Evolutionary conservation across 1,284 basidiomycete genomes (phyloP).

Genomic region (Lignosus rhinocerotis): DNA sequence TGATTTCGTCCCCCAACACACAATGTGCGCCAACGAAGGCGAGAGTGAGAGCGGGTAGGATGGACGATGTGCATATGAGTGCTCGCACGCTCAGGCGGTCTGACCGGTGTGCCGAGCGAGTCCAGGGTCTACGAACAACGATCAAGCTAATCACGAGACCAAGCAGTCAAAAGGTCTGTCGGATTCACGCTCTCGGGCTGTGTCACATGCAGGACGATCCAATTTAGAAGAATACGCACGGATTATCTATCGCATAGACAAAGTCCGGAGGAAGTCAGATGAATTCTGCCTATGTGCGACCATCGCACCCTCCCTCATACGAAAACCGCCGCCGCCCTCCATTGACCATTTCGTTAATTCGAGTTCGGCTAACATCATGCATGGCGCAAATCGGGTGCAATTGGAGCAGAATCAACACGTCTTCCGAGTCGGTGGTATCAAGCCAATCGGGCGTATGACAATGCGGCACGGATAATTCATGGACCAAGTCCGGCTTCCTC

Average conservation of each 20-base stretch:
- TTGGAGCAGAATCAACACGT: constrained; percentile 1
- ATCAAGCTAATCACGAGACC: no score
- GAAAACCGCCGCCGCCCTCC: not conserved
- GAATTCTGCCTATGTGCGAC: not conserved
- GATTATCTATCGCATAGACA: not conserved
- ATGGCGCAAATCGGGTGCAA: not conserved
- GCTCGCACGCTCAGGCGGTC: not conserved
- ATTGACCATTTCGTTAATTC: not conserved
- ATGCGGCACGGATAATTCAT: constrained; percentile 6
- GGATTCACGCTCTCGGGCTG: no score
- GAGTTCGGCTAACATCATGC: not conserved
- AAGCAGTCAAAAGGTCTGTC: no score
- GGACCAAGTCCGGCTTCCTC: constrained; percentile 10
- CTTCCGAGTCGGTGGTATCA: not conserved
- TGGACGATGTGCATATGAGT: not conserved
- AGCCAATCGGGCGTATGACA: constrained; percentile 4
- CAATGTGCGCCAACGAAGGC: not conserved
- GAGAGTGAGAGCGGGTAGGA: not conserved
- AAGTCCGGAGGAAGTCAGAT: not conserved
- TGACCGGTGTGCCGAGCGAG: not conserved
- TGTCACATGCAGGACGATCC: no score
- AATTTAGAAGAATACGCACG: not conserved
- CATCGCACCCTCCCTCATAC: not conserved
- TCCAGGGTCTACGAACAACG: no score
- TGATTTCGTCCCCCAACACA: not conserved